Evolutionary conservation across 345 rosid genomes (phyloP).

Genomic region (Arabidopsis thaliana): TAIR10.1 NC_003076.8:20534001-20534500

Average conservation of each 20-base stretch:
- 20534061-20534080: no score
- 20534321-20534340: background rate
- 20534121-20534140: no score
- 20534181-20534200: constrained; percentile 11
- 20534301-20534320: constrained; percentile 3
- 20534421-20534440: constrained; percentile 82
- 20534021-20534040: no score
- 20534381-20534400: constrained; percentile 88
- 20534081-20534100: no score
- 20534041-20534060: no score
- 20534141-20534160: no score
- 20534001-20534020: no score
- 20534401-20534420: constrained; percentile 74
- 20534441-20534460: constrained; percentile 54
- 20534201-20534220: constrained; percentile 5
- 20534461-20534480: constrained; percentile 37
- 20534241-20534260: background rate
- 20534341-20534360: background rate
- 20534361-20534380: constrained; percentile 72
- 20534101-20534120: no score
- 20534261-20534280: constrained; percentile 17
- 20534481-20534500: constrained; percentile 27
- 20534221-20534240: constrained; percentile 5
- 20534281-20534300: constrained; percentile 1
- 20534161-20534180: no score